A percentile compares a stretch with the other conserved stretches of the same genome.
Conservation (phyloP, 257 asterid genomes). For the Solanum dulcamara region DNA sequence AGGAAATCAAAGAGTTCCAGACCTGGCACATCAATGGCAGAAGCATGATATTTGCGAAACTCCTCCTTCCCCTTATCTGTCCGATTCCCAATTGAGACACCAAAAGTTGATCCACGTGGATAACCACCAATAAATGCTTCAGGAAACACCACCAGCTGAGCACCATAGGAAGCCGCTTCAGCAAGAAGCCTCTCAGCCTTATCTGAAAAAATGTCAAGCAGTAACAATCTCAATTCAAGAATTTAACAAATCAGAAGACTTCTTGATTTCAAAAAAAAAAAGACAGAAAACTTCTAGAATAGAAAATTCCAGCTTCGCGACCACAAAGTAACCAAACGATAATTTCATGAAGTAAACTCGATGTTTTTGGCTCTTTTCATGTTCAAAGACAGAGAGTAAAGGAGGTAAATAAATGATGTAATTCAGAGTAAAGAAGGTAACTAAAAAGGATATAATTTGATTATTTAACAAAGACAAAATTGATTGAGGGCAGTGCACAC, state of each 20-base stretch:
- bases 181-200: slow-evolving; percentile 92
- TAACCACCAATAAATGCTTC: slow-evolving; percentile 98
- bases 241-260: not conserved
- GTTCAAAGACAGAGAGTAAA: not conserved
- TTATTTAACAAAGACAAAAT: not conserved
- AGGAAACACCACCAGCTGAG: slow-evolving; percentile 91
- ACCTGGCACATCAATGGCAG: slow-evolving; percentile 97
- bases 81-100: slow-evolving; percentile 81
- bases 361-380: not conserved
- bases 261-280: not conserved
- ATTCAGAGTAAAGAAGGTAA: not conserved
- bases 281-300: not conserved
- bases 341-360: not conserved
- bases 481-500: not conserved
- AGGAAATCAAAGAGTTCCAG: slow-evolving; percentile 5
- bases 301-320: not conserved
- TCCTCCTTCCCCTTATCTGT: slow-evolving; percentile 91
- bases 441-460: not conserved
- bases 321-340: not conserved
- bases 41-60: slow-evolving; percentile 71
- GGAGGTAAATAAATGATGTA: not conserved
- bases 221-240: not conserved
- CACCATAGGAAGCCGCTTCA: slow-evolving; percentile 85
- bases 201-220: slow-evolving; percentile 23
- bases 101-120: slow-evolving; percentile 90